A percentile compares a stretch with the other conserved stretches of the same genome.
Conservation (phyloP, 176 grass and related monocot genomes). For the Cenchrus purpureus region DNA sequence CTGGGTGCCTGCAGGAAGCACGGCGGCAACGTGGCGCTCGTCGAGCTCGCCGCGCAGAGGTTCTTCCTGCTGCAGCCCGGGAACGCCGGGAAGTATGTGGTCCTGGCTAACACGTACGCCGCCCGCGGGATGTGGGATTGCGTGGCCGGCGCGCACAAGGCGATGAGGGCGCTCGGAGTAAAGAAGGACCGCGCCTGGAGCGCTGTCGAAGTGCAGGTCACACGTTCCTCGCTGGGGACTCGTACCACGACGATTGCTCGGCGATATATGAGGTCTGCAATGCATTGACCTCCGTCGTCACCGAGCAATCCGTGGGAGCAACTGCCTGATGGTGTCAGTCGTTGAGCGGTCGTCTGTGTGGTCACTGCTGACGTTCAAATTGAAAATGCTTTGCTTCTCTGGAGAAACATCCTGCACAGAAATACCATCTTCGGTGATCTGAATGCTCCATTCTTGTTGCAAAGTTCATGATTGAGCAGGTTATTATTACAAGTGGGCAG, state of each 20-base stretch:
- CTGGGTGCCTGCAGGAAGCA: constrained; percentile 65
- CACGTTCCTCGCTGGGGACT: constrained; percentile 52
- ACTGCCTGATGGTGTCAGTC: not conserved
- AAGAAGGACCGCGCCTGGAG: constrained; percentile 67
- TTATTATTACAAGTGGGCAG: not conserved
- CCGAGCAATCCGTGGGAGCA: constrained; percentile 24
- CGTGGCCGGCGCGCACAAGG: constrained; percentile 45
- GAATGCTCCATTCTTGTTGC: not conserved
- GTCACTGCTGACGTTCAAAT: not conserved
- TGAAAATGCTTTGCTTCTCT: not conserved
- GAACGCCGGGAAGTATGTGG: constrained; percentile 61
- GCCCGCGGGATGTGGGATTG: constrained; percentile 61
- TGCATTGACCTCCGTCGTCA: constrained; percentile 34
- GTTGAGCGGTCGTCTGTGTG: not conserved
- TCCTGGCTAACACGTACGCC: constrained; percentile 60
- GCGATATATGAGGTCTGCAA: constrained; percentile 55
- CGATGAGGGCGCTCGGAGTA: constrained; percentile 53
- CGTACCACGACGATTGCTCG: constrained; percentile 48
- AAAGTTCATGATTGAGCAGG: not conserved
- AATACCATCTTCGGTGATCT: not conserved
- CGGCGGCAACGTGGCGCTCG: constrained; percentile 43
- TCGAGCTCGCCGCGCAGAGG: constrained; percentile 45
- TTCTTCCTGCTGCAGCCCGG: constrained; percentile 56
- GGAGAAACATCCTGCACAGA: not conserved
- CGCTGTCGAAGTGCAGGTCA: constrained; percentile 51